Evolutionary conservation across 805 yeast genomes (phyloP).

Genomic region (Myxozyma vanderwaltii): DNA sequence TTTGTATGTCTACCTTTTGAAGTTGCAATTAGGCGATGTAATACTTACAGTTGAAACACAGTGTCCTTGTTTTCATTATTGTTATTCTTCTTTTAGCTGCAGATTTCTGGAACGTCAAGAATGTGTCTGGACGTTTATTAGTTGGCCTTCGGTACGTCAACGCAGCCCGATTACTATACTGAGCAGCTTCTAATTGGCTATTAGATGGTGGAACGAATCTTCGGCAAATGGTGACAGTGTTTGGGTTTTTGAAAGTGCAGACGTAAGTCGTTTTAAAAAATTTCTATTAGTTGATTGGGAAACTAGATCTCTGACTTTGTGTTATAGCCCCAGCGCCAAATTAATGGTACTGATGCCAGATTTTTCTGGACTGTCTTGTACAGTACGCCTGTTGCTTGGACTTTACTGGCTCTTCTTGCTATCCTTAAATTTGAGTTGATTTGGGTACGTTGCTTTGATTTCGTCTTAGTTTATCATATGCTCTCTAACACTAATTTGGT

Average conservation of each 20-base stretch:
- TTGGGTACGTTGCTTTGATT: constrained; percentile 40
- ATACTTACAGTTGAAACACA: constrained; percentile 17
- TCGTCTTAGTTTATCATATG: not conserved
- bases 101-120: constrained; percentile 93
- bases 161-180: not conserved
- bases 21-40: not conserved
- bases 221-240: constrained; percentile 62
- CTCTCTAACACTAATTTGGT: not conserved
- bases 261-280: constrained; percentile 42
- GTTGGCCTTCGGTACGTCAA: constrained; percentile 63
- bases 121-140: constrained; percentile 82
- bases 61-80: constrained; percentile 73
- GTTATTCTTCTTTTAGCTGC: constrained; percentile 77
- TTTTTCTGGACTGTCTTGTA: constrained; percentile 84
- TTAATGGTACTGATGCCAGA: constrained; percentile 89
- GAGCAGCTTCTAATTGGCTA: not conserved
- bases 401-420: constrained; percentile 71
- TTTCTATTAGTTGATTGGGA: not conserved
- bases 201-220: constrained; percentile 94
- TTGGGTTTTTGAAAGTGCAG: constrained; percentile 89
- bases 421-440: constrained; percentile 74
- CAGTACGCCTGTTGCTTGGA: constrained; percentile 75
- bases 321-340: constrained; percentile 50
- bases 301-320: not conserved
- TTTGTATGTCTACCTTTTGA: constrained; percentile 45